Conservation (phyloP, 352 stramenopile genomes). For the Pythium periplocum region DNA sequence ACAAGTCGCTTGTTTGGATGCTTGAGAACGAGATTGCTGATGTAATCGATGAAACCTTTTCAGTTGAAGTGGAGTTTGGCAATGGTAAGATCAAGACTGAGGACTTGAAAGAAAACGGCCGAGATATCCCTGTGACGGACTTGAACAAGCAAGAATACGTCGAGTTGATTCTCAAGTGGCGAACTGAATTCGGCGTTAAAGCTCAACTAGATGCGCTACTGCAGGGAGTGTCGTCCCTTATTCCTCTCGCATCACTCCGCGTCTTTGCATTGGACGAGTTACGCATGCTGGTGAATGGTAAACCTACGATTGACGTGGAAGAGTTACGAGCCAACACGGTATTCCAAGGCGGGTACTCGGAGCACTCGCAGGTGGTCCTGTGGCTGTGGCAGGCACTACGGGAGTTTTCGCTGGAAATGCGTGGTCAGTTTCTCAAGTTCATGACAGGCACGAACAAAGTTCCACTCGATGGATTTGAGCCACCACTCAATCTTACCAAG, state of each 20-base stretch:
- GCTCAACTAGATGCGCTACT: slow-evolving; percentile 34
- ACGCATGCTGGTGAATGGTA: slow-evolving; percentile 47
- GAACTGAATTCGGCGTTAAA: slow-evolving; percentile 26
- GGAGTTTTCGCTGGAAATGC: slow-evolving; percentile 50
- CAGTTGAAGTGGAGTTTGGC: slow-evolving; percentile 40
- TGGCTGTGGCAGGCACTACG: slow-evolving; percentile 85
- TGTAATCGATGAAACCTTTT: slow-evolving; percentile 85
- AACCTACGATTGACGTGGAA: slow-evolving; percentile 73
- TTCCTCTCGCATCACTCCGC: slow-evolving; percentile 19
- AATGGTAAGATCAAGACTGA: slow-evolving; percentile 9
- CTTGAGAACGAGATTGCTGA: slow-evolving; percentile 74
- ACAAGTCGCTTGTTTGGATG: slow-evolving; percentile 84
- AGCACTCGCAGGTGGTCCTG: slow-evolving; percentile 67
- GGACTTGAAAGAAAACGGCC: slow-evolving; percentile 38
- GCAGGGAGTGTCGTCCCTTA: slow-evolving; percentile 24
- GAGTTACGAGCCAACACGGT: slow-evolving; percentile 71
- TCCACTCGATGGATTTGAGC: slow-evolving; percentile 80
- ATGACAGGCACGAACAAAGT: slow-evolving; percentile 82
- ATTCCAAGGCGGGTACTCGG: slow-evolving; percentile 79
- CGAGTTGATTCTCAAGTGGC: slow-evolving; percentile 32
- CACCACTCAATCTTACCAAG: slow-evolving; percentile 82
- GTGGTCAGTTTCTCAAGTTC: slow-evolving; percentile 76
- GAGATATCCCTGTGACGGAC: slow-evolving; percentile 36
- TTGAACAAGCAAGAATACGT: slow-evolving; percentile 57
- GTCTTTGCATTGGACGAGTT: slow-evolving; percentile 41